Evolutionary conservation across 2,329 filamentous ascomycete genomes (phyloP).

Genomic region (Pseudogymnoascus sp.): DNA sequence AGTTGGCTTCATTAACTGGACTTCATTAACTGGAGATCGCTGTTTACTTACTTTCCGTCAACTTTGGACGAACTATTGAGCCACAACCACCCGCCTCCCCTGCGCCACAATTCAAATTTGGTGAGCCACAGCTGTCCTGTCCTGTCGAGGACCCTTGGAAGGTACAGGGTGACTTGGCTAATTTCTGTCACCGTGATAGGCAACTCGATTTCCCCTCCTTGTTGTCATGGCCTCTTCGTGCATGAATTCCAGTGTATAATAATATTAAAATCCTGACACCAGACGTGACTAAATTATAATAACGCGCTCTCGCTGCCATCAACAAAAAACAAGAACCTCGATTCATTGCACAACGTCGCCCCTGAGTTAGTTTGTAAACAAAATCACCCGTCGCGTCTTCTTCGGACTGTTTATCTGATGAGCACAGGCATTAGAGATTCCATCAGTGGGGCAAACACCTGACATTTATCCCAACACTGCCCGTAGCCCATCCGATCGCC

Average conservation of each 20-base stretch:
- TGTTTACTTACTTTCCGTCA: not conserved
- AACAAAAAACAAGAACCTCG: not conserved
- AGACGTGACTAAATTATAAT: not conserved
- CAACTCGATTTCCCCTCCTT: not conserved
- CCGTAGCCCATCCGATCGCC: not conserved
- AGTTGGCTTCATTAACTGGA: no score
- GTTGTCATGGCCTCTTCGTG: not conserved
- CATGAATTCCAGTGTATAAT: not conserved
- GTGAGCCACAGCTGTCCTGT: not conserved
- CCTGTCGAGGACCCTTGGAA: not conserved
- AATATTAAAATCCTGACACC: conserved; percentile 4
- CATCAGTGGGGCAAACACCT: conserved; percentile 4
- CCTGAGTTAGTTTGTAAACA: not conserved
- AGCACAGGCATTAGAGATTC: conserved; percentile 8
- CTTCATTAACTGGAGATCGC: not conserved
- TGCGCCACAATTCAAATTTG: not conserved
- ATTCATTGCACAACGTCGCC: not conserved
- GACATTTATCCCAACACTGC: conserved; percentile 6
- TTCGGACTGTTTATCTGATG: conserved; percentile 2
- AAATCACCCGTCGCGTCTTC: not conserved
- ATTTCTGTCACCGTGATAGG: conserved; percentile 9
- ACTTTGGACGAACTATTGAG: not conserved
- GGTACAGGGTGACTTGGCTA: not conserved
- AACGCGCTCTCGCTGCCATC: not conserved
- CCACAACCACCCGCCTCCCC: not conserved